Base-by-base conservation (phyloP, 495 filamentous ascomycete genomes). In the Monascus purpureus region DNA sequence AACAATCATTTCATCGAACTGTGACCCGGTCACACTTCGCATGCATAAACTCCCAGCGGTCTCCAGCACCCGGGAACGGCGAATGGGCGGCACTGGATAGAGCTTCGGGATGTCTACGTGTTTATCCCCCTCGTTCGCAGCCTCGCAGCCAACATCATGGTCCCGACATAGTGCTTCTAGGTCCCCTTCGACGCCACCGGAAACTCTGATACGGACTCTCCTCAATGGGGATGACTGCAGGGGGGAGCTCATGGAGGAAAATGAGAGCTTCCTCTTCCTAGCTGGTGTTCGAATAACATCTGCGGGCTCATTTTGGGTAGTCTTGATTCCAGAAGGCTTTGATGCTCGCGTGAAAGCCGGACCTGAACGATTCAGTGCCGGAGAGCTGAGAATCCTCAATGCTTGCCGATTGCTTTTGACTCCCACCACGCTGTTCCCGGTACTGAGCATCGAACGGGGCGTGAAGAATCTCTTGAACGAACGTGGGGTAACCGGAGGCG, bases 401-500 rank as follows among this genome's bases (percentile, higher is more conserved):
- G 78, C 72, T 44, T 72, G 66, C 40, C 78, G 62, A 40, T 65
- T 69, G 11, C 71, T 63, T 41, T 59, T 70, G 40, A 69, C 55
- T 44, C 47, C 37, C 43, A 50, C 37, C 36, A 55, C 42, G 61
- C 58, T 55, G 36, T 40, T 52, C n/a, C 46, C 42, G 13, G 61
- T 45, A 38, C 65, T 43, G 23, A 65, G 49, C 33, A 60, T 41
- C 17, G 56, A 61, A 3, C 67, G 68, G 30, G 86, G 86, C 9
- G 82, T 88, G 46, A 93, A 94, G 60, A 94, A 94, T 17, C 73
- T 66, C 25, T 57, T 73, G 45, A 93, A 93, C 32, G 74, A 77
- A 32, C 77, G 62, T 23, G 80, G 80, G 17, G 80, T 85, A 30
- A 85, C 60, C n/a, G 67, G 59, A 22, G 67, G 65, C 34, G 58